Base-by-base conservation (phyloP, 768 basidiomycete species). In the Boletus rubropictus region DNA sequence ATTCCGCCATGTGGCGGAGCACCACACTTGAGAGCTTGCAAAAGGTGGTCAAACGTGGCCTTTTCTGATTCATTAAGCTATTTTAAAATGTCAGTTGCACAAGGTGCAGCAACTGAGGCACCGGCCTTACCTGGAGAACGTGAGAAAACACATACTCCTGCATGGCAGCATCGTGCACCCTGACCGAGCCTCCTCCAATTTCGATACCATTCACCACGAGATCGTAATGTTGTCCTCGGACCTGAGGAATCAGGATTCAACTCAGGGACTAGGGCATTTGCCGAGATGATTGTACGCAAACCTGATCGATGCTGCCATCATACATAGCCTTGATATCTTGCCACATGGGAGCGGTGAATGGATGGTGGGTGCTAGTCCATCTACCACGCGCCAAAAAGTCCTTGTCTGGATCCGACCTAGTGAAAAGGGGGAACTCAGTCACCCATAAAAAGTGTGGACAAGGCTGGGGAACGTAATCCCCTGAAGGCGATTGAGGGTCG, bases 1-100 rank as follows among this genome's bases (percentile, higher is more conserved):
- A 96, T 88, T 35, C 94, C 94, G 29, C 89, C 94, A 70, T 97
- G 94, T 55, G 94, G 94, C 20, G 94, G 93, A 14, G 94, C 94
- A 48, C 94, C 94, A 66, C 84, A 90, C 59, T 74, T 73, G 48
- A 97, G 75, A 14, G 94, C 94, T 59, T 91, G 84, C 29, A 95
- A 69, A 1, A 97, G 78, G 59, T 93, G 92, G 46, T 78, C 69
- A 70, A 97, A 97, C 5, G 89, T 77, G 7, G 74, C 67, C 48
- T 80, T 79, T 65, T 96, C 92, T 44, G 73, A 58, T 38, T 84
- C 79, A 55, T 73, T 76, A 47, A 97, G 72, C 93, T 95, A 60
- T 33, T 38, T 50, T 43, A n/a, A 24, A 40, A 34, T 12, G 39
- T 57, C 37, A 48, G 51, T 41, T 38, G 43, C 42, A 53, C 46